phyloP scores from a whole-genome alignment of 352 stramenopile genomes.

The Thalassiosira pacifica region DNA sequence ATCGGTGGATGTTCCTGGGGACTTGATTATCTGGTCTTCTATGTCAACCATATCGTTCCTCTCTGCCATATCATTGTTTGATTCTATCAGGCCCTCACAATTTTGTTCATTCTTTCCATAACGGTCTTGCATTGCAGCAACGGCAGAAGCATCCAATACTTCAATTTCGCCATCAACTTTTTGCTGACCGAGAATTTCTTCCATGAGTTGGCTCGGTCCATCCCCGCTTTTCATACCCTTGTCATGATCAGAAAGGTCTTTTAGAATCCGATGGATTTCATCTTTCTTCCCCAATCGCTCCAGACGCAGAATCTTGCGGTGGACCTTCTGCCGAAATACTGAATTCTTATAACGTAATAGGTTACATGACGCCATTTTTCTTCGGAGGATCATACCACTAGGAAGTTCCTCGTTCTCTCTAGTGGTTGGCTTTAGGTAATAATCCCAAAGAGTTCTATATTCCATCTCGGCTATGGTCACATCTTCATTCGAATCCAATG shows the following conservation, averaged over 20 bases:
- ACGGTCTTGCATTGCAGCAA: not conserved
- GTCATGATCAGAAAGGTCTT: constrained; percentile 39
- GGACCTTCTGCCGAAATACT: constrained; percentile 34
- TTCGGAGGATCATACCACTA: constrained; percentile 48
- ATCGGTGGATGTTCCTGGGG: not conserved
- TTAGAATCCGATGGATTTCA: constrained; percentile 48
- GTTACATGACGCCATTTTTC: constrained; percentile 23
- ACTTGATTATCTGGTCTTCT: not conserved
- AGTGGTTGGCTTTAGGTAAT: constrained; percentile 40
- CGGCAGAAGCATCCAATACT: constrained; percentile 3
- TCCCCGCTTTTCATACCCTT: constrained; percentile 20
- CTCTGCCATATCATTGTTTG: not conserved
- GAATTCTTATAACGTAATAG: constrained; percentile 47
- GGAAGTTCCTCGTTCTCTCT: constrained; percentile 46
- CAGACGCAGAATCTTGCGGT: constrained; percentile 35
- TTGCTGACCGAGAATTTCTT: not conserved
- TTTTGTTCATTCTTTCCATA: constrained; percentile 5
- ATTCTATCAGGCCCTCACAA: not conserved
- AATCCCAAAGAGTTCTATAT: constrained; percentile 31
- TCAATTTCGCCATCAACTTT: not conserved
- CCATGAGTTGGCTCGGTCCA: constrained; percentile 28
- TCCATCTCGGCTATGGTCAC: not conserved
- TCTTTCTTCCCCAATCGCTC: constrained; percentile 31
- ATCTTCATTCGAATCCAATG: not conserved
- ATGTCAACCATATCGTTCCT: not conserved